Percentiles rank a stretch among this genome's conserved stretches.
Conservation (phyloP, 2,329 filamentous ascomycete genomes). For the Geosmithia putterillii region DNA sequence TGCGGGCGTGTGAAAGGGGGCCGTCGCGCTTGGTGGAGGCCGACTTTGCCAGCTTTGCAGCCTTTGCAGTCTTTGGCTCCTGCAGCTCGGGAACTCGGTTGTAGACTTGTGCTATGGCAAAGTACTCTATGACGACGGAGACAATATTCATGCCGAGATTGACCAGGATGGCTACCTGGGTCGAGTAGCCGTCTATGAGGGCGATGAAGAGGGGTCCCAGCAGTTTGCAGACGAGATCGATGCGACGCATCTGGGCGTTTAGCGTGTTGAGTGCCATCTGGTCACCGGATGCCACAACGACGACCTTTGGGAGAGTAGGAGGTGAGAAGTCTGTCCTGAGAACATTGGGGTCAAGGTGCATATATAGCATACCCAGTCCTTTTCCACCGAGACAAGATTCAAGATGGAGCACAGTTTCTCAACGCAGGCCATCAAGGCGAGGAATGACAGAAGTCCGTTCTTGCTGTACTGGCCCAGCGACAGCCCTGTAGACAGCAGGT, state of each 20-base stretch:
- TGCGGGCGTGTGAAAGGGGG: constrained; percentile 5
- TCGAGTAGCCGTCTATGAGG: constrained; percentile 34
- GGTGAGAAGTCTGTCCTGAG: no score
- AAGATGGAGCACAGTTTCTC: constrained; percentile 56
- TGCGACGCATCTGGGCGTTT: constrained; percentile 49
- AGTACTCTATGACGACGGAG: constrained; percentile 39
- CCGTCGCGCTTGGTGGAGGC: background rate
- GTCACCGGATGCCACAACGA: no score
- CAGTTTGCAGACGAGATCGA: constrained; percentile 48
- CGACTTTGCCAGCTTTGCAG: background rate
- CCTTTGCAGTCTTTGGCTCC: background rate
- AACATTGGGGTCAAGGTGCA: no score
- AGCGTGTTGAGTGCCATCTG: constrained; percentile 10
- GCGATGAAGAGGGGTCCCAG: constrained; percentile 43
- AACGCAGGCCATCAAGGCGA: constrained; percentile 46
- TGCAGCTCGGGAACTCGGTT: constrained; percentile 6
- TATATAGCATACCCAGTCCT: constrained; percentile 46
- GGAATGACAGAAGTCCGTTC: constrained; percentile 16
- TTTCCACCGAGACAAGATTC: constrained; percentile 57
- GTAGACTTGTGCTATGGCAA: constrained; percentile 28
- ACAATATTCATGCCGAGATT: constrained; percentile 35
- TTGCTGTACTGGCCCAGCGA: constrained; percentile 1
- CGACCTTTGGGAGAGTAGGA: no score
- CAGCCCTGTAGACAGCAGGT: constrained; percentile 12
- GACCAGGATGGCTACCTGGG: constrained; percentile 31